Evolutionary conservation across 2,329 filamentous ascomycete species (phyloP), one percentile per base, ranked within the genome.

Genomic region (Microsporum canis): DNA sequence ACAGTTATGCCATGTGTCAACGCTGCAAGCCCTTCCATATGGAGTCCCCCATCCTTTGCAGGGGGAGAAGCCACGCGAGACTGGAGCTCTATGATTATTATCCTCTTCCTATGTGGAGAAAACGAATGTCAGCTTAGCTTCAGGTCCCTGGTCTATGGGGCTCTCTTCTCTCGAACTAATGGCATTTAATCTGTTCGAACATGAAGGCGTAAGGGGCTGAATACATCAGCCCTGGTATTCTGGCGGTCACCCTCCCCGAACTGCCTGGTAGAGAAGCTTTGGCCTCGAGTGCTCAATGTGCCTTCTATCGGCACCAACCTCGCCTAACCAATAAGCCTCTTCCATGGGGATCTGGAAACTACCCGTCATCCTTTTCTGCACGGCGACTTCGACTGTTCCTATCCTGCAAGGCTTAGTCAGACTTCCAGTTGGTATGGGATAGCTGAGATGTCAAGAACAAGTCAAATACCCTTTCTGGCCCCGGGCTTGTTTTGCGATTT

Each of bases 31-130:
- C 14, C 39, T 14, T 31, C 39, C 56, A 58, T 43, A 58, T 58
- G 56, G 36, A 43, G 36, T 27, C 39, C 56, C 39, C n/a, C 36
- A 31, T 43, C 39, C 39, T 43, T n/a, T 43, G 7, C 36, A 34
- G 43, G 56, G 56, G 56, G 56, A 23, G 29, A n/a, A 36, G 39
- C 57, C 57, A 59, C 57, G 57, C 57, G 57, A 59, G 57, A 38
- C 31, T n/a, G 27, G 33, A 23, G 41, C n/a, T 59, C 33, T 27
- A 41, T 29, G 10, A 29, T 14, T 58, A 58, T 41, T 41, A n/a
- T 31, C 23, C 36, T 27, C 49, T 31, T n/a, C 31, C 14, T 55
- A 12, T 12, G 33, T 36, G 49, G 31, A 34, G 49, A 34, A 55
- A 53, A 55, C 34, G 33, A 23, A 55, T 55, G 33, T 36, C 49